Conservation (phyloP, 2,329 filamentous ascomycete genomes). For the Cladosporium sp. region DNA sequence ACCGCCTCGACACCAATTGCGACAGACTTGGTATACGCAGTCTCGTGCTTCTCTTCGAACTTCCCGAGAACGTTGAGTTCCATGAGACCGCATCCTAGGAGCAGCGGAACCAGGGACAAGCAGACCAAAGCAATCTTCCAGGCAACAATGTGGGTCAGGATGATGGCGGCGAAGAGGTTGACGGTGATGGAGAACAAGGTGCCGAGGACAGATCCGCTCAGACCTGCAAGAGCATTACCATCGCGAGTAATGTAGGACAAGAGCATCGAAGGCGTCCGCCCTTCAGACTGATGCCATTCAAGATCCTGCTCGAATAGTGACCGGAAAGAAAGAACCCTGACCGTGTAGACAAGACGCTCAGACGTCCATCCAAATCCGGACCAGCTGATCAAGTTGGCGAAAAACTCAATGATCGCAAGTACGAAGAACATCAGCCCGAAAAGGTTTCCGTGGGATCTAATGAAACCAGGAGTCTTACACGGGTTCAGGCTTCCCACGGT, state of each 20-base stretch:
- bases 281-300: conserved; percentile 64
- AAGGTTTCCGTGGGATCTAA: conserved; percentile 47
- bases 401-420: conserved; percentile 53
- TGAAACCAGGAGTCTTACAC: conserved; percentile 7
- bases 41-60: conserved; percentile 51
- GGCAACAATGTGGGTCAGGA: conserved; percentile 63
- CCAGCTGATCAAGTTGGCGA: conserved; percentile 54
- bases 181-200: conserved; percentile 62
- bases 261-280: conserved; percentile 55
- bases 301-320: conserved; percentile 61
- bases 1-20: conserved; percentile 48
- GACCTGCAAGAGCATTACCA: conserved; percentile 59
- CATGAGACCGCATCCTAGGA: conserved; percentile 64
- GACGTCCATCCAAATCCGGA: conserved; percentile 34
- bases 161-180: conserved; percentile 62
- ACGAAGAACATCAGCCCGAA: conserved; percentile 56
- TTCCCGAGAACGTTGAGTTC: conserved; percentile 57
- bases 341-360: conserved; percentile 58
- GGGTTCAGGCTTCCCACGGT: conserved; percentile 9
- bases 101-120: conserved; percentile 60
- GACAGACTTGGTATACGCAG: conserved; percentile 46
- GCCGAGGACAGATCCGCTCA: conserved; percentile 65
- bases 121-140: conserved; percentile 74
- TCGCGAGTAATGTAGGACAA: conserved; percentile 65
- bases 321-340: conserved; percentile 58